Evolutionary conservation across 805 yeast species (phyloP), one percentile per base, ranked within the genome.

Genomic region (Suhomyces vadensis): DNA sequence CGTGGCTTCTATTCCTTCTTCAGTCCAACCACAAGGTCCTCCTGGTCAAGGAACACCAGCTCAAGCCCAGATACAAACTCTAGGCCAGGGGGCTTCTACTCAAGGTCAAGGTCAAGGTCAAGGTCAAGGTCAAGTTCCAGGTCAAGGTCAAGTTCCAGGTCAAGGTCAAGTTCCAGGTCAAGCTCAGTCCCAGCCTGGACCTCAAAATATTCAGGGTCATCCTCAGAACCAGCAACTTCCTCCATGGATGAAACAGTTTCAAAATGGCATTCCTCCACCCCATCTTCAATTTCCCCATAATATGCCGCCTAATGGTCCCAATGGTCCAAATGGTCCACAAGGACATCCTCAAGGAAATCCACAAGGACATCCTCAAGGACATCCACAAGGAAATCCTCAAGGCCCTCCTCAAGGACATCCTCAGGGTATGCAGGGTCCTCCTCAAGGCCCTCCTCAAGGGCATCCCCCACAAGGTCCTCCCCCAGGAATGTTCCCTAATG

Each of bases 401-500:
- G 25, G 25, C 14, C 17, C 33, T 7, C 33, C 33, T 14, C 33
- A 16, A 29, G 33, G 33, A 29, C 33, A 13, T n/a, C n/a, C n/a
- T n/a, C n/a, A n/a, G n/a, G n/a, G n/a, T n/a, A n/a, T n/a, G n/a
- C 25, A 23, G 9, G 25, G 25, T 6, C 25, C 25, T 9, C 25
- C 25, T 6, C 25, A 23, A 23, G 25, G 25, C 14, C 17, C 33
- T 7, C 33, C 25, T 23, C 6, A 6, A 23, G 25, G 25, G 8
- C 51, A 19, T 23, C 48, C 27, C 26, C 50, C 25, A 24, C 33
- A 13, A 23, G 37, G 37, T 14, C 51, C 46, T 5, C 67, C 67
- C 3, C 69, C 71, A 13, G 71, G 71, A 5, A 61, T 67, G 69
- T 58, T 56, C 19, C 72, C 69, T 2, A 63, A 59, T 3, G 71